Percentiles rank a stretch among this genome's conserved stretches.
phyloP scores from a whole-genome alignment of 148 eudicot species.

The Linanthus parryae region DNA sequence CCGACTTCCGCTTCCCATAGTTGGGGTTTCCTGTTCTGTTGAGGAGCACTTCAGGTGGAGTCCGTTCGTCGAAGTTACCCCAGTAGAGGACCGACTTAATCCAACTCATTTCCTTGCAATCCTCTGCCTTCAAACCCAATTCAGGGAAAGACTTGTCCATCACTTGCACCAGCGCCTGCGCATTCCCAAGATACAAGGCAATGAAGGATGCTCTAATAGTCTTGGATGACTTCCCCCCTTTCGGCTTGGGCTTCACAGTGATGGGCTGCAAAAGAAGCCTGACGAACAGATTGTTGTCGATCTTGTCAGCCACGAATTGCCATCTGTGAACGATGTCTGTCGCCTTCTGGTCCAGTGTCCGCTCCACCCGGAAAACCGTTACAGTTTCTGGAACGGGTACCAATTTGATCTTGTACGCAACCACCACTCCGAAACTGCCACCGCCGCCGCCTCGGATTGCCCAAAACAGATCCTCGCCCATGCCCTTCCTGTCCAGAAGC shows the following conservation, averaged over 20 bases:
- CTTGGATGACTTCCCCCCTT: background rate
- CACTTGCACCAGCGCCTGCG: background rate
- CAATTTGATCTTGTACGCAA: constrained; percentile 23
- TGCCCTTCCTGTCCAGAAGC: constrained; percentile 22
- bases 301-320: constrained; percentile 18
- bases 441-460: background rate
- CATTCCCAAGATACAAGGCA: background rate
- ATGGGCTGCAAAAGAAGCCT: constrained; percentile 8
- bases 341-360: constrained; percentile 22
- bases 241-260: background rate
- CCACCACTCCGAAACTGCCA: background rate
- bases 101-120: constrained; percentile 1
- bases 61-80: background rate
- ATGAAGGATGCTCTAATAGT: background rate
- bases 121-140: background rate
- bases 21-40: background rate
- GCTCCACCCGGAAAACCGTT: constrained; percentile 21
- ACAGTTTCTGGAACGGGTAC: constrained; percentile 27
- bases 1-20: background rate
- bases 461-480: constrained; percentile 26
- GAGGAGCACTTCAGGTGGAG: background rate
- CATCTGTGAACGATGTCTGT: constrained; percentile 23
- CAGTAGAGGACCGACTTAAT: background rate
- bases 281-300: constrained; percentile 19
- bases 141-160: background rate